Base-by-base conservation (phyloP, 2,329 filamentous ascomycete genomes). In the Phaeosphaeria sp. region DNA sequence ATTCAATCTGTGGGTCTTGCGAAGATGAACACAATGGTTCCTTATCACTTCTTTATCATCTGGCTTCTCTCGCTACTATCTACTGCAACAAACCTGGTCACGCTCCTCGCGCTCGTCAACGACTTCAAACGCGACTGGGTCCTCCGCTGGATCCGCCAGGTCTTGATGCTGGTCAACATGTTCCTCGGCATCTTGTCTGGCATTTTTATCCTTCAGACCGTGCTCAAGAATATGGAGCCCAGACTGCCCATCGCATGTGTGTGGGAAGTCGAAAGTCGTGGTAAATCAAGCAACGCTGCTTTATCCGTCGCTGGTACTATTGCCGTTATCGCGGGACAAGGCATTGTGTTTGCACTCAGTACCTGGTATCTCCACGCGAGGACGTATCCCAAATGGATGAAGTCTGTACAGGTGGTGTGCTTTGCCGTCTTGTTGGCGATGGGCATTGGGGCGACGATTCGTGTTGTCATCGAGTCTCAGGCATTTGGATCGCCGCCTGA, bases 41-140 rank as follows among this genome's bases (percentile, higher is more conserved):
- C 87, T 0, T 90, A 90, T 71, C 88, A 90, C 75, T 89, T 90
- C 78, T 90, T 90, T 78, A 82, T 90, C 54, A 84, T 90, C 63
- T 90, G 87, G 88, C 87, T 89, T 78, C 78, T 90, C 1, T 86
- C 85, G 0, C 75, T 89, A 13, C 79, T 90, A 7, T 86, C 86
- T 17, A 89, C 86, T 62, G 85, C 86, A 0, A 89, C 88, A 2
- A 88, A 90, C 72, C 87, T 89, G 57, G 82, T 85, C 4, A 86
- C 87, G 0, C 77, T 90, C 17, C 80, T 90, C n/a, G 86, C 86
- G 1, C 81, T 90, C 33, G 85, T 87, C 1, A 84, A 85, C 68
- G 87, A 90, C 67, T 89, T 89, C 77, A 86, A 85, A 62, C 78
- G 87, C 27, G 87, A 90, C 73, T 87, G 85, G 85, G 85, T 90